Percentiles rank a stretch among this genome's conserved stretches.
Evolutionary conservation across 768 basidiomycete genomes (phyloP).

Genomic region (Boletus vermiculosoides): DNA sequence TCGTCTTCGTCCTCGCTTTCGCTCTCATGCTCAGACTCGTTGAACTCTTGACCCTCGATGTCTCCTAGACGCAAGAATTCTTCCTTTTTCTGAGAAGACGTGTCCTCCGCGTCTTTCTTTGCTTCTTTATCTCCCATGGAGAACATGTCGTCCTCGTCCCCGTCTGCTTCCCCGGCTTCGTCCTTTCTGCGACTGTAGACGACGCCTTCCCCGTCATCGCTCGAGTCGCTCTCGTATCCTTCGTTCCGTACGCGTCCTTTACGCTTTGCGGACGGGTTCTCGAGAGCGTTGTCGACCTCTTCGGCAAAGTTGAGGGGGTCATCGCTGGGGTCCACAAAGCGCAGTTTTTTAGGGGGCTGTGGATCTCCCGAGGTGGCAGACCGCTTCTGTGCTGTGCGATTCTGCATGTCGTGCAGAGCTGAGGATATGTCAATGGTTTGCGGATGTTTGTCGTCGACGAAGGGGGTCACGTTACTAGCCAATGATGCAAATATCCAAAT

Average conservation of each 20-base stretch:
- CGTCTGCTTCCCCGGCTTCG: conserved; percentile 51
- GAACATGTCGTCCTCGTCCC: conserved; percentile 81
- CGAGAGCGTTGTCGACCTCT: conserved; percentile 73
- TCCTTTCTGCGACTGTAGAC: conserved; percentile 72
- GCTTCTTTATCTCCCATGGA: conserved; percentile 61
- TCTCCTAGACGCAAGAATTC: conserved; percentile 86
- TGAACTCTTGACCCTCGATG: conserved; percentile 96
- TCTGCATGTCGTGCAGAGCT: conserved; percentile 29
- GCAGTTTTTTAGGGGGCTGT: conserved; percentile 55
- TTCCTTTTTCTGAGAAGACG: conserved; percentile 54
- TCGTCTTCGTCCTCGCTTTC: conserved; percentile 43
- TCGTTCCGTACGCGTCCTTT: conserved; percentile 79
- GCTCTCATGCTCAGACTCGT: conserved; percentile 35
- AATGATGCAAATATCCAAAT: background rate
- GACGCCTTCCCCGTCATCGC: conserved; percentile 93
- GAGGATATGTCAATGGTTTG: conserved; percentile 15
- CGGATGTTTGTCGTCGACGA: conserved; percentile 15
- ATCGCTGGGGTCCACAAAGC: conserved; percentile 72
- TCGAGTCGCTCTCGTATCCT: conserved; percentile 93
- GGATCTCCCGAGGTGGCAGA: conserved; percentile 39
- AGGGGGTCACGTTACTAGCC: background rate
- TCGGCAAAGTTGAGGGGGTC: conserved; percentile 77
- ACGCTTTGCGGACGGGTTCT: conserved; percentile 57
- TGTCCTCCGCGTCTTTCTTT: conserved; percentile 42
- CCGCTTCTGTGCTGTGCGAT: conserved; percentile 43